Percentiles rank a stretch among this genome's conserved stretches.
Conservation (phyloP, 2,329 filamentous ascomycete species). For the Didymella segeticola region DNA sequence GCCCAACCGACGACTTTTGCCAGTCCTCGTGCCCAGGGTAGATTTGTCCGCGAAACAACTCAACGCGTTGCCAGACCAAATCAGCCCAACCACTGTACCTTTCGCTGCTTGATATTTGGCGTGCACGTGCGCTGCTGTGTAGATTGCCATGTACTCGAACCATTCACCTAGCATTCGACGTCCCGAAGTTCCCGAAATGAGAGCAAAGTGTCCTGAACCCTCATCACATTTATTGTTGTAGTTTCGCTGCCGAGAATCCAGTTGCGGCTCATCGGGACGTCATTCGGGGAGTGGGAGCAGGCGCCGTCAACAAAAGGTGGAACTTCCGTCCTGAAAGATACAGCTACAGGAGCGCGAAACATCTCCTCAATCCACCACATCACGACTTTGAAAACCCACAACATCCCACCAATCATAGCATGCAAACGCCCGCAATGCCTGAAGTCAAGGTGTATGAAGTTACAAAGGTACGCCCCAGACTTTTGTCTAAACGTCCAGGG, state of each 20-base stretch:
- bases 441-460: slow-evolving; percentile 45
- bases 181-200: slow-evolving; percentile 3
- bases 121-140: not conserved
- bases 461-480: slow-evolving; percentile 42
- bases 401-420: slow-evolving; percentile 24
- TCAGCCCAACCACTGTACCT: not conserved
- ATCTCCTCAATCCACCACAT: slow-evolving; percentile 6
- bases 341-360: not conserved
- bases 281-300: slow-evolving; percentile 36
- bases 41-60: not conserved
- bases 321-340: slow-evolving; percentile 25
- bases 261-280: slow-evolving; percentile 37
- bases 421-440: slow-evolving; percentile 29
- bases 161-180: not conserved
- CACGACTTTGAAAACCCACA: not conserved
- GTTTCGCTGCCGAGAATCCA: slow-evolving; percentile 2
- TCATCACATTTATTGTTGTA: not conserved
- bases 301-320: slow-evolving; percentile 45
- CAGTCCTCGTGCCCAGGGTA: not conserved
- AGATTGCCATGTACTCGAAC: not conserved
- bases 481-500: not conserved
- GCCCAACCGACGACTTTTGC: slow-evolving; percentile 7
- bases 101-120: not conserved
- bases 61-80: not conserved
- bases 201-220: not conserved